Evolutionary conservation across 805 yeast genomes (phyloP), one percentile per base, ranked within the genome.

Genomic region (Teunomyces gatunensis): DNA sequence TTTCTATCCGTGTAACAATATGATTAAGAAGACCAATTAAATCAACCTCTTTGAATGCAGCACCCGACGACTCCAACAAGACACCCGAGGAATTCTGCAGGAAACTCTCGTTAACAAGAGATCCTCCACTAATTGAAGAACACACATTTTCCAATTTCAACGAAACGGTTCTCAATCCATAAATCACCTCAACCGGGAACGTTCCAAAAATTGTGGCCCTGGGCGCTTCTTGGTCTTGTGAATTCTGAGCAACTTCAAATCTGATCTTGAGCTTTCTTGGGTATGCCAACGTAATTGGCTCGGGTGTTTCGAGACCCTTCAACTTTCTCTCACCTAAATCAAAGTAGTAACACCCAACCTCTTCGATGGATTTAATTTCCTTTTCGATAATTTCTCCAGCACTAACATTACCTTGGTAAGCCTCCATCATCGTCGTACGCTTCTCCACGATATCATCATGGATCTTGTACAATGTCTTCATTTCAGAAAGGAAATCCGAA

Each of bases 241-340:
- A 47, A 48, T 68, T 64, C 49, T 64, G 56, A 52, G 63, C 62
- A 11, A 71, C 60, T 46, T 78, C 80, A 65, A 77, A 77, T 54
- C 98, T 77, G 3, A 84, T 70, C 3, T 75, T 75, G 47, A 91
- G 69, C 23, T 74, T 71, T 47, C 74, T 72, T 1, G 98, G 96
- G 69, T 85, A 91, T 0, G 83, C 80, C 41, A 89, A 73, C 20
- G 95, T 87, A 12, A 94, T 84, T 33, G 78, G 77, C 64, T 94
- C 99, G 2, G 96, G 96, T 30, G 90, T 84, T 76, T 94, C 99
- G 13, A 94, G 76, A 15, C 99, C 99, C 64, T 94, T 94, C 60
- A 94, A 75, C 64, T 91, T 90, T 60, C 81, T 84, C 60, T 90
- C 96, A 20, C 99, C 99, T 44, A 88, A 68, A 40, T 80, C 83